Conservation (phyloP, 805 yeast genomes). For the Yamadazyma insecticola region DNA sequence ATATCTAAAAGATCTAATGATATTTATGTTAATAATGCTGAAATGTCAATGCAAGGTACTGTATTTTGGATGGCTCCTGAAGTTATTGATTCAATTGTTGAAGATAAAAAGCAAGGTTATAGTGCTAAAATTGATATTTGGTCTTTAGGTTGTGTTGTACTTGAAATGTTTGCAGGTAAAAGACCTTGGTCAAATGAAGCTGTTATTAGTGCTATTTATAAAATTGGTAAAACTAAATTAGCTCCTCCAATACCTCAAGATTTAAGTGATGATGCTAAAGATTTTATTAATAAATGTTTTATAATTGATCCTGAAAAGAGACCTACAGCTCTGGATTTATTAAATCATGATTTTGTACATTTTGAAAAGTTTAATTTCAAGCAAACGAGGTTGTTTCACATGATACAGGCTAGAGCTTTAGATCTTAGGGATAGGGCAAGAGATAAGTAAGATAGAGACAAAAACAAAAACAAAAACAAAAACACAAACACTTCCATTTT, state of each 20-base stretch:
- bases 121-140: constrained; percentile 98
- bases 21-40: constrained; percentile 86
- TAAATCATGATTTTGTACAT: constrained; percentile 44
- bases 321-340: constrained; percentile 75
- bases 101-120: constrained; percentile 78
- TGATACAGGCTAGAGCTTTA: no score
- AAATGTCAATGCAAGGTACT: constrained; percentile 98
- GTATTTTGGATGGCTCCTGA: constrained; percentile 99
- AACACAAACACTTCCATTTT: not conserved
- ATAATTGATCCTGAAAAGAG: constrained; percentile 69
- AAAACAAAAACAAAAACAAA: no score
- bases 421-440: not conserved
- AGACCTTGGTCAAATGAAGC: constrained; percentile 97
- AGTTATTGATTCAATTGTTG: constrained; percentile 79
- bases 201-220: constrained; percentile 90
- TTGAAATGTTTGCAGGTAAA: constrained; percentile 97
- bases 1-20: constrained; percentile 76
- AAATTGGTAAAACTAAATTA: constrained; percentile 74
- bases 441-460: no score
- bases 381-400: no score
- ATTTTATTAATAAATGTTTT: constrained; percentile 75
- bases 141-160: constrained; percentile 95
- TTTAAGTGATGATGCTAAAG: constrained; percentile 61
- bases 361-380: not conserved
- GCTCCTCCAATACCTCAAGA: constrained; percentile 98